Conservation (phyloP, 257 asterid species). For the Nicotiana noctiflora region DNA sequence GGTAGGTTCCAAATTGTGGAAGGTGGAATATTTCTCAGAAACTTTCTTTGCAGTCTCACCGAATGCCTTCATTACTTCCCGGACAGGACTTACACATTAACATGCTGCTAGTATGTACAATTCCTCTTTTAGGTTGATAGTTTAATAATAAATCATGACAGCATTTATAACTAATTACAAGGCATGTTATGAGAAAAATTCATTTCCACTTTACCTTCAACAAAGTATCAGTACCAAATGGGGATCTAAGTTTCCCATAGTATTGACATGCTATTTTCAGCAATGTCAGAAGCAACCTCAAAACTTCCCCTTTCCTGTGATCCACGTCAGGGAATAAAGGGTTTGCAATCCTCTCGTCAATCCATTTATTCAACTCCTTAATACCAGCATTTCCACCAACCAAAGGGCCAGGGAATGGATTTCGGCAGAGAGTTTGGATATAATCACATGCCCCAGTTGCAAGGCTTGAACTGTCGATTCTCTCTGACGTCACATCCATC, state of each 20-base stretch:
- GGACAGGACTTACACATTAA: neutral
- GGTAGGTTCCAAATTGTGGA: neutral
- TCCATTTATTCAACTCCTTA: constrained; percentile 87
- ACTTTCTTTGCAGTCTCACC: neutral
- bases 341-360: constrained; percentile 69
- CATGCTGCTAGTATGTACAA: neutral
- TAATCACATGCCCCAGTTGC: constrained; percentile 44
- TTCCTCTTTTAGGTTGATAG: neutral
- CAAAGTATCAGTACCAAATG: constrained; percentile 65
- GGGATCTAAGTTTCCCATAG: constrained; percentile 89
- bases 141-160: neutral
- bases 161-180: neutral
- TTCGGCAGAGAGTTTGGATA: constrained; percentile 60
- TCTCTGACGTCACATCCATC: constrained; percentile 54
- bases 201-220: constrained; percentile 42
- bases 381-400: constrained; percentile 67
- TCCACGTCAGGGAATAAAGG: constrained; percentile 39
- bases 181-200: neutral
- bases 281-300: constrained; percentile 70
- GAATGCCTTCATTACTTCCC: neutral
- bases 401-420: constrained; percentile 84
- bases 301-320: constrained; percentile 51
- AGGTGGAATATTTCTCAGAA: neutral
- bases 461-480: constrained; percentile 31
- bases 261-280: constrained; percentile 75